A percentile compares a stretch with the other conserved stretches of the same genome.
These are phyloP conservation scores for Fusarium temperatum DNA, from an alignment of 2,329 filamentous ascomycete genomes.

Conservation along the genomic window DNA sequence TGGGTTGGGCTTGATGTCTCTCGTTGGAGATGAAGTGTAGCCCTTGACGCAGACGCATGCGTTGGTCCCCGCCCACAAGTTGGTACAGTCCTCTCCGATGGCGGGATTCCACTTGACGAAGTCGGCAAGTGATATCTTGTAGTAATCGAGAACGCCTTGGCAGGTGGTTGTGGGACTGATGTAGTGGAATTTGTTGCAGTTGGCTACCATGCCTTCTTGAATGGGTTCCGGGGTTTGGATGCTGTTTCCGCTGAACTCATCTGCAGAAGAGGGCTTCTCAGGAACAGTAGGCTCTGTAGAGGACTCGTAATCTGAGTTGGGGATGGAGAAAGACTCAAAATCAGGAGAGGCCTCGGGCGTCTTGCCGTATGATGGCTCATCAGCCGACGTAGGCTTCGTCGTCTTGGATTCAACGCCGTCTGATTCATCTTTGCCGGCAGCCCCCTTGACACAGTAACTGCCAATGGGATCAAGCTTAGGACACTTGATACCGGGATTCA, in stretches of 20 bases:
- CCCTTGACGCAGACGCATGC: not conserved
- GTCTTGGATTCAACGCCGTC: not conserved
- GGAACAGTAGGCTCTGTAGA: not conserved
- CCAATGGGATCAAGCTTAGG: not conserved
- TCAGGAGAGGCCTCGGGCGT: accelerated
- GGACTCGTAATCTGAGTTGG: not conserved
- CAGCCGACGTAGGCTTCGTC: not conserved
- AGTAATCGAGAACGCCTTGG: not conserved
- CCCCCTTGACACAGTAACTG: not conserved
- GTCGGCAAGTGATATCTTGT: not conserved
- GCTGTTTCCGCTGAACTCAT: not conserved
- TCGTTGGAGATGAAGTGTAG: not conserved
- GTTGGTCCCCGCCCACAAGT: not conserved
- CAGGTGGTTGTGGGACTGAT: not conserved
- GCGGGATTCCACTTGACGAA: slow-evolving; percentile 8
- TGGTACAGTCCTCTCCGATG: not conserved
- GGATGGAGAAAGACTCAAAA: accelerated
- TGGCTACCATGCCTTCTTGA: not conserved
- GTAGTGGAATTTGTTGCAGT: slow-evolving; percentile 10
- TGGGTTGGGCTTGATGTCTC: not conserved
- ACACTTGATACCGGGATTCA: not conserved
- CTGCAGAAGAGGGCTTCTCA: not conserved
- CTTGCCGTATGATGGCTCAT: no score
- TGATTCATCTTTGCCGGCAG: not conserved
- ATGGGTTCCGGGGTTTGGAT: not conserved